Evolutionary conservation across 169 alveolate species (phyloP), one percentile per base, ranked within the genome.

Genomic region (Plasmodium gonderi): DNA sequence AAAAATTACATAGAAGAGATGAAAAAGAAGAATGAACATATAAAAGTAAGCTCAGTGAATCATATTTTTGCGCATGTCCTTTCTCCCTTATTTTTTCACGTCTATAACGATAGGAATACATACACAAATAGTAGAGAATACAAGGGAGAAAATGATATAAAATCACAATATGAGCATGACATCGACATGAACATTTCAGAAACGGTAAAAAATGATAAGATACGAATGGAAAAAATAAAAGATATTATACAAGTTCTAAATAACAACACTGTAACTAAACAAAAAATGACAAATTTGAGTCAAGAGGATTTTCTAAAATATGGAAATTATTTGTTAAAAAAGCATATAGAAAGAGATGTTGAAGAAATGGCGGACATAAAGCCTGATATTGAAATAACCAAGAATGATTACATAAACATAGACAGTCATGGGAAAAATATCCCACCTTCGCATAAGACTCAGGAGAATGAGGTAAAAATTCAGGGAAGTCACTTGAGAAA

Each of bases 11-110:
- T 85, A 85, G 92, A 76, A n/a, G 89, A 85, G 20, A 40, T 40
- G 45, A 72, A 85, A 44, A 85, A 72, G 67, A 26, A 60, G 9
- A 74, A 74, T 64, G 49, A 33, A 17, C 49, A 64, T 78, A 74
- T 85, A 74, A 60, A 54, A 85, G 33, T 76, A 54, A 85, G 89
- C 36, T 65, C 92, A 11, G 67, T 85, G 47, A 85, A 85, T 85
- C 92, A 85, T 36, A 49, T 85, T 54, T 85, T 74, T 85, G 92
- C 92, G 0, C 92, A 85, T 51, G 69, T 85, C 69, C 87, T 85
- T 20, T 85, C 92, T 5, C 92, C 92, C 26, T 26, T 85, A 60
- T 85, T 85, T 85, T 75, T 85, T 38, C 38, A 51, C 49, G 65
- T 85, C 68, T 85, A 85, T 40, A 40, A 74, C 7, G 92, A 85